Evolutionary conservation across 2,329 filamentous ascomycete genomes (phyloP).

Genomic region (Cadophora malorum): DNA sequence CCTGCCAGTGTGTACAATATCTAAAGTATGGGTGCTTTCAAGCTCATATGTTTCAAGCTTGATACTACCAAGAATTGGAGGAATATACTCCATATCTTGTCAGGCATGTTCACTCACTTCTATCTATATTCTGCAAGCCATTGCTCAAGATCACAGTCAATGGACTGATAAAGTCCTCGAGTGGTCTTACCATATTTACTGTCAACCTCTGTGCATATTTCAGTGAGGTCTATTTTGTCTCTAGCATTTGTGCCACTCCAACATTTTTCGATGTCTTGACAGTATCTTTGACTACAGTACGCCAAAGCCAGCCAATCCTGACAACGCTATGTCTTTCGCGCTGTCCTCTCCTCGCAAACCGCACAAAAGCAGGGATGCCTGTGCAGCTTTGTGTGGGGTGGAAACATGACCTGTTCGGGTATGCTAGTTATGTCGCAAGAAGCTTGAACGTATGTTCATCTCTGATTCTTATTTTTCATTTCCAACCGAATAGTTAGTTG

Average conservation of each 20-base stretch:
- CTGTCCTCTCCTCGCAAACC: background rate
- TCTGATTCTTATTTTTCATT: background rate
- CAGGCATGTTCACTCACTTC: too few relatives aligned
- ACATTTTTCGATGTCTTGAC: background rate
- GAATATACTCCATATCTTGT: too few relatives aligned
- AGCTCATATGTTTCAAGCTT: too few relatives aligned
- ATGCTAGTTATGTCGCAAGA: constrained; percentile 8
- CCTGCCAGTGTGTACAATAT: too few relatives aligned
- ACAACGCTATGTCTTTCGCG: background rate
- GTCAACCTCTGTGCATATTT: background rate
- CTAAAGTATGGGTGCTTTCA: too few relatives aligned
- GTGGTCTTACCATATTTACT: too few relatives aligned
- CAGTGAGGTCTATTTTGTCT: background rate
- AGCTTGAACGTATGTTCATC: background rate
- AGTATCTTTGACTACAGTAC: background rate
- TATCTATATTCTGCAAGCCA: too few relatives aligned
- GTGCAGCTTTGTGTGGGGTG: constrained; percentile 9
- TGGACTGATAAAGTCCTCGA: too few relatives aligned
- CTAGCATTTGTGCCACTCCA: background rate
- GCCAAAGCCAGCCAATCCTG: background rate
- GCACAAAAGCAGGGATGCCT: constrained; percentile 3
- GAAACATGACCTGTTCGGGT: constrained; percentile 2
- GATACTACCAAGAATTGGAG: too few relatives aligned
- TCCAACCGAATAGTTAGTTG: background rate
- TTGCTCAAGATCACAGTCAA: too few relatives aligned